A percentile compares a stretch with the other conserved stretches of the same genome.
Evolutionary conservation across 306 rosid species (phyloP).

Genomic region (Begonia peltatifolia): DNA sequence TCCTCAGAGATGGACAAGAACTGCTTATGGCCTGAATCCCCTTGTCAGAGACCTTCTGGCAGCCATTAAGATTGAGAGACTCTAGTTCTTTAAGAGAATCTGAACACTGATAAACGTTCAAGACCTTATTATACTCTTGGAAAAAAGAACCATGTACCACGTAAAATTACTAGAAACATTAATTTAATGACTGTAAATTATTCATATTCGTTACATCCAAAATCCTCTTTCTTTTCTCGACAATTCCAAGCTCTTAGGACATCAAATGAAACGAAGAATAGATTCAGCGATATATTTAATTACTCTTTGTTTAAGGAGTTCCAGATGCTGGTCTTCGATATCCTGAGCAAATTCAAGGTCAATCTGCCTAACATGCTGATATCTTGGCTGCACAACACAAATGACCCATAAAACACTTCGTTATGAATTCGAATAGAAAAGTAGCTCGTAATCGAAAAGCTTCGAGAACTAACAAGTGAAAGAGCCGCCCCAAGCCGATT

Average conservation of each 20-base stretch:
- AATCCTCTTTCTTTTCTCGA: too few relatives aligned
- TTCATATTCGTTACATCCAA: too few relatives aligned
- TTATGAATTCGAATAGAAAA: conserved; percentile 4
- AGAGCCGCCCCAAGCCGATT: conserved; percentile 57
- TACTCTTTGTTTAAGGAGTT: conserved; percentile 52
- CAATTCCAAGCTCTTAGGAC: too few relatives aligned
- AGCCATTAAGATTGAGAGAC: conserved; percentile 68
- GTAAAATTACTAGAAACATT: too few relatives aligned
- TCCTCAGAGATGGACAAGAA: conserved; percentile 45
- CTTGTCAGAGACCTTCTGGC: conserved; percentile 73
- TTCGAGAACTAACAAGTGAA: conserved; percentile 37
- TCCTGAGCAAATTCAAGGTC: conserved; percentile 67
- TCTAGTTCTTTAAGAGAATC: conserved; percentile 51
- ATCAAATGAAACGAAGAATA: neutral
- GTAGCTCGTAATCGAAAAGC: neutral
- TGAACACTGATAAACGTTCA: conserved; percentile 34
- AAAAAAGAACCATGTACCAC: too few relatives aligned
- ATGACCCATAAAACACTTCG: conserved; percentile 7
- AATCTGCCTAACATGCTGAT: conserved; percentile 37
- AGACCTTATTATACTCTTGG: neutral
- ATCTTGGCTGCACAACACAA: conserved; percentile 42
- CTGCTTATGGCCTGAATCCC: conserved; percentile 62
- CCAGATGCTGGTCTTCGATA: conserved; percentile 62
- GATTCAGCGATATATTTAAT: neutral
- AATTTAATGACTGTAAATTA: too few relatives aligned